Conservation (phyloP, 2,329 filamentous ascomycete genomes). For the Cercospora sp. region DNA sequence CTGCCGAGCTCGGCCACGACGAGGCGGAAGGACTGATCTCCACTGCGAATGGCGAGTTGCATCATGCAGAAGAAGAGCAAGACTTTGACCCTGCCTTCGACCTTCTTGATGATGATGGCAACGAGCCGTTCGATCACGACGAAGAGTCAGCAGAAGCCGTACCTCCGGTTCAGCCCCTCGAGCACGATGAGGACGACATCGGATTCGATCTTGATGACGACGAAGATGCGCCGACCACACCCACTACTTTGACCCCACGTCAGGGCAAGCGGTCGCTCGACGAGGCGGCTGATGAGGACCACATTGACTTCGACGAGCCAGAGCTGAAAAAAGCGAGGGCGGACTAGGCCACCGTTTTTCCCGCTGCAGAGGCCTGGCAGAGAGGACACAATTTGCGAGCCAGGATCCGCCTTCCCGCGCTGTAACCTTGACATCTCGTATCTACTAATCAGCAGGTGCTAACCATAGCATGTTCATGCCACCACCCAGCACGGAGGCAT, state of each 20-base stretch:
- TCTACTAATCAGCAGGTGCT: constrained; percentile 10
- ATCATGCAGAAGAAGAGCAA: constrained; percentile 23
- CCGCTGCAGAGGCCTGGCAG: not conserved
- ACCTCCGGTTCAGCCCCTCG: constrained; percentile 2
- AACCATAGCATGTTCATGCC: not conserved
- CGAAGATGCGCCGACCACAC: constrained; percentile 6
- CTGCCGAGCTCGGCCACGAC: constrained; percentile 20
- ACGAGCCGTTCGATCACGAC: constrained; percentile 24
- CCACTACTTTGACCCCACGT: constrained; percentile 27
- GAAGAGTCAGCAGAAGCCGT: constrained; percentile 13
- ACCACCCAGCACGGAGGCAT: not conserved
- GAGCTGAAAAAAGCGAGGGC: constrained; percentile 31
- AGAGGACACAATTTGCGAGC: not conserved
- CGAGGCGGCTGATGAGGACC: constrained; percentile 32
- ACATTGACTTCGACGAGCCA: constrained; percentile 31
- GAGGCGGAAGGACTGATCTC: constrained; percentile 2
- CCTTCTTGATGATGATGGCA: constrained; percentile 25
- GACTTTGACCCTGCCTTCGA: constrained; percentile 26
- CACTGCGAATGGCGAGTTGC: not conserved
- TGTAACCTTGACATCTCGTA: not conserved
- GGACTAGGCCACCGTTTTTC: constrained; percentile 4
- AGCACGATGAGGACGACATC: constrained; percentile 30
- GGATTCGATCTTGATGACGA: constrained; percentile 34
- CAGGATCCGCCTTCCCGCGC: not conserved
- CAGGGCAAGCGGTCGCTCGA: constrained; percentile 39